Evolutionary conservation across 148 eudicot genomes (phyloP).

Genomic region (Rheum nobile): DNA sequence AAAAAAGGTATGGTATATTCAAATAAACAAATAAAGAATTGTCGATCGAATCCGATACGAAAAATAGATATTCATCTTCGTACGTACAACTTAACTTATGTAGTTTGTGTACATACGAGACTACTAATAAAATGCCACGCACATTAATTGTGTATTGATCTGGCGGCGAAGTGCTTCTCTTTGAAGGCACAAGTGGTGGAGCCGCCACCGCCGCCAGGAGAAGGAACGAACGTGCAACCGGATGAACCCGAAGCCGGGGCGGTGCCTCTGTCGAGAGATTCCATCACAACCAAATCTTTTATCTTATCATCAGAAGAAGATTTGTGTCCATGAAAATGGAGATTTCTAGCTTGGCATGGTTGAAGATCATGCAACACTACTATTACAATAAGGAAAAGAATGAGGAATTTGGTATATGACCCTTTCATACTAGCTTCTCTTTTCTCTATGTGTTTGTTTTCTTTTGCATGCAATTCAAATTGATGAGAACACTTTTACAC

Average conservation of each 20-base stretch:
- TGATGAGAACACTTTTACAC: not conserved
- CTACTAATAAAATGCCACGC: no score
- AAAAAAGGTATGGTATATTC: not conserved
- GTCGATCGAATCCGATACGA: not conserved
- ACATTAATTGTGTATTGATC: no score
- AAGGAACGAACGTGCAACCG: not conserved
- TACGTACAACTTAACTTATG: no score
- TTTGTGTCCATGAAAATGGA: not conserved
- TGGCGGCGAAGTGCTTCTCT: not conserved
- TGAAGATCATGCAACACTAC: not conserved
- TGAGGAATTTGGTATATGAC: not conserved
- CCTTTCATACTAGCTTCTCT: not conserved
- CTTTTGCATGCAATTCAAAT: not conserved
- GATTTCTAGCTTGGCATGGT: not conserved
- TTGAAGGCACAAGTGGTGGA: not conserved
- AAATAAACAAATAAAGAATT: not conserved
- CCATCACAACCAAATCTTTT: not conserved
- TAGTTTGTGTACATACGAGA: no score
- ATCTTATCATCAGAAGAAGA: not conserved
- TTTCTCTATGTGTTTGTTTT: not conserved
- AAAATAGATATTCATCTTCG: not conserved
- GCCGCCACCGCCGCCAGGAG: not conserved
- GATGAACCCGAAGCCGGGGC: not conserved
- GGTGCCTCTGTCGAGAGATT: not conserved
- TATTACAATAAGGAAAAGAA: not conserved